These are phyloP conservation scores for Pseudonectria foliicola DNA, from an alignment of 2,329 filamentous ascomycete species.

Conservation along the genomic window DNA sequence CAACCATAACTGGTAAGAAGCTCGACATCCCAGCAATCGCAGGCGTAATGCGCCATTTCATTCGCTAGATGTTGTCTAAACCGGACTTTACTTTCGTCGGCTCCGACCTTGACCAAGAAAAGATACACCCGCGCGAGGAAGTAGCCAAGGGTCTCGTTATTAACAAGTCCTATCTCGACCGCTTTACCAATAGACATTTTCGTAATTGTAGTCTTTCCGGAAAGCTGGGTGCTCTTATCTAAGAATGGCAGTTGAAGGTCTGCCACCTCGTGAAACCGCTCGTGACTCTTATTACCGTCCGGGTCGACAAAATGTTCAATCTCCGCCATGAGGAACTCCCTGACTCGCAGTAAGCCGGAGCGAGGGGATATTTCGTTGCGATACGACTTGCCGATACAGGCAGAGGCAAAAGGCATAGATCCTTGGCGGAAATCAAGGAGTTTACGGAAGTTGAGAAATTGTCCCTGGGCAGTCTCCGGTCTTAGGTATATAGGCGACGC, in stretches of 20 bases:
- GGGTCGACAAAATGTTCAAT: conserved; percentile 99
- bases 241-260: conserved; percentile 78
- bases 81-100: conserved; percentile 80
- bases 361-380: conserved; percentile 96
- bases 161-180: conserved; percentile 72
- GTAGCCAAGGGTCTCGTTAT: conserved; percentile 97
- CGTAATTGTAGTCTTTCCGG: conserved; percentile 70
- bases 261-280: conserved; percentile 78
- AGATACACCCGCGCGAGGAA: conserved; percentile 90
- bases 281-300: conserved; percentile 87
- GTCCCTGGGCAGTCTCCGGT: conserved; percentile 94
- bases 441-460: conserved; percentile 96
- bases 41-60: conserved; percentile 80
- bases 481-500: conserved; percentile 79
- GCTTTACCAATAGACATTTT: conserved; percentile 78
- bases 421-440: conserved; percentile 94
- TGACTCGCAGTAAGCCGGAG: conserved; percentile 82
- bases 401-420: conserved; percentile 93
- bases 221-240: conserved; percentile 76
- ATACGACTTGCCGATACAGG: conserved; percentile 96
- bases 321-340: conserved; percentile 98
- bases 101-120: conserved; percentile 82
- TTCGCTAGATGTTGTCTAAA: conserved; percentile 94
- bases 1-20: conserved; percentile 87
- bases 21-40: conserved; percentile 97